These are phyloP conservation scores for Coprinellus aureogranulatus DNA, from an alignment of 768 basidiomycete species.

Conservation along the genomic window DNA sequence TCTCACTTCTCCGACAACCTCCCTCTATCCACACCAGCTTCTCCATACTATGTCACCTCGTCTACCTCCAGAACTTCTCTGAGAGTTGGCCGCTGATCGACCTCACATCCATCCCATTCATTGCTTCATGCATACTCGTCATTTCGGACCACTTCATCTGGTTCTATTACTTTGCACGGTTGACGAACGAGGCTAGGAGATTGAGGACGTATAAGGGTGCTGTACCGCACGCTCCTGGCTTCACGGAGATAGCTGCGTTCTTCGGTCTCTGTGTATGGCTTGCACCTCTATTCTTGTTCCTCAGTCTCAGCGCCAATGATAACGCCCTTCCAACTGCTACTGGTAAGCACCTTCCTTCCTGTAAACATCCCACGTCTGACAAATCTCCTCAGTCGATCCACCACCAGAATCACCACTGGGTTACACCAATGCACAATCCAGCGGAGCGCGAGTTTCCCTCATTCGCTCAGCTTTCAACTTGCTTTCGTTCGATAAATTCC, in stretches of 20 bases:
- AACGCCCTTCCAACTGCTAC: slow-evolving; percentile 83
- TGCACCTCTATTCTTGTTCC: slow-evolving; percentile 88
- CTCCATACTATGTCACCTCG: slow-evolving; percentile 78
- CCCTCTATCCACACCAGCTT: slow-evolving; percentile 74
- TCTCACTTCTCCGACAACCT: slow-evolving; percentile 81
- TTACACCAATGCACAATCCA: slow-evolving; percentile 19
- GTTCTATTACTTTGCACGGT: slow-evolving; percentile 90
- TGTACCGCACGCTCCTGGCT: slow-evolving; percentile 40
- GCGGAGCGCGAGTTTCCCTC: slow-evolving; percentile 50
- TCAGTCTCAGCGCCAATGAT: slow-evolving; percentile 95
- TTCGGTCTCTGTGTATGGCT: slow-evolving; percentile 87
- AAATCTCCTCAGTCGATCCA: slow-evolving; percentile 24
- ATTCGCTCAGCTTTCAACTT: slow-evolving; percentile 64
- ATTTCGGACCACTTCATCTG: slow-evolving; percentile 90
- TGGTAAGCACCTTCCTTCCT: slow-evolving; percentile 32
- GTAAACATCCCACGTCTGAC: neutral
- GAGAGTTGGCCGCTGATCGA: slow-evolving; percentile 89
- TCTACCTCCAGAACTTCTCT: slow-evolving; percentile 94
- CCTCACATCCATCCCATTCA: slow-evolving; percentile 78
- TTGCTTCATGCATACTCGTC: slow-evolving; percentile 82
- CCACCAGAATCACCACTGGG: slow-evolving; percentile 39
- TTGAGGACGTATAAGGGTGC: slow-evolving; percentile 45
- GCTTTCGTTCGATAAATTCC: slow-evolving; percentile 40
- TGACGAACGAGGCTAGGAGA: slow-evolving; percentile 64
- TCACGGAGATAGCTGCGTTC: slow-evolving; percentile 79